These are phyloP conservation scores for Hanseniaspora singularis DNA, from an alignment of 805 yeast species.

Conservation along the genomic window DNA sequence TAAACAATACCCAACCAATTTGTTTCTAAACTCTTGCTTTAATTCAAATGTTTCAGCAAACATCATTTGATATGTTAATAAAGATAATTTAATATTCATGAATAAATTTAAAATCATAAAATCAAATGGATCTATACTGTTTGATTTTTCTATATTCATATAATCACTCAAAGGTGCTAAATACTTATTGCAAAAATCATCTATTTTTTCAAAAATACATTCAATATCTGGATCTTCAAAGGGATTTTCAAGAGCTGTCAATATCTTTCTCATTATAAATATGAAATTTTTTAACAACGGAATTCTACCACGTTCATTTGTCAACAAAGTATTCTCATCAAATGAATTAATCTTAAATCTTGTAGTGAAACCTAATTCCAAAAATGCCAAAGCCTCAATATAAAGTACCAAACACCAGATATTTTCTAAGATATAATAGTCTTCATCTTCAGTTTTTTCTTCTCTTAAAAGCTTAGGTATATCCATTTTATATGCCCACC, in stretches of 20 bases:
- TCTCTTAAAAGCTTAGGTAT: not conserved
- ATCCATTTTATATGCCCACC: constrained; percentile 8
- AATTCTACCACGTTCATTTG: constrained; percentile 9
- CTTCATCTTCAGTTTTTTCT: not conserved
- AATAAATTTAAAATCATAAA: not conserved
- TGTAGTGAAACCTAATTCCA: constrained; percentile 1
- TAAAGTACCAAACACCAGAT: constrained; percentile 9
- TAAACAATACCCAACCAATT: not conserved
- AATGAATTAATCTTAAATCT: not conserved
- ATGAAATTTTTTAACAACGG: constrained; percentile 3
- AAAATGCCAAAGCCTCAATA: constrained; percentile 5
- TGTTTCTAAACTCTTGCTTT: not conserved
- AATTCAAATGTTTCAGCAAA: not conserved
- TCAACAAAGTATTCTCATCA: not conserved
- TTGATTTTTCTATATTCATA: not conserved
- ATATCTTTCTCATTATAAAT: constrained; percentile 3
- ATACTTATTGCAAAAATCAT: constrained; percentile 3
- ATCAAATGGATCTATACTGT: constrained; percentile 7
- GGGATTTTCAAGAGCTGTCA: not conserved
- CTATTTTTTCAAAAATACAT: constrained; percentile 3
- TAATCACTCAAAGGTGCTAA: constrained; percentile 8
- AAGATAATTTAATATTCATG: constrained; percentile 1
- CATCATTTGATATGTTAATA: not conserved
- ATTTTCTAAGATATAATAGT: not conserved
- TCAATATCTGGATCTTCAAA: constrained; percentile 9